Evolutionary conservation across 805 yeast genomes (phyloP), one percentile per base, ranked within the genome.

Genomic region (Ogataea ramenticola): DNA sequence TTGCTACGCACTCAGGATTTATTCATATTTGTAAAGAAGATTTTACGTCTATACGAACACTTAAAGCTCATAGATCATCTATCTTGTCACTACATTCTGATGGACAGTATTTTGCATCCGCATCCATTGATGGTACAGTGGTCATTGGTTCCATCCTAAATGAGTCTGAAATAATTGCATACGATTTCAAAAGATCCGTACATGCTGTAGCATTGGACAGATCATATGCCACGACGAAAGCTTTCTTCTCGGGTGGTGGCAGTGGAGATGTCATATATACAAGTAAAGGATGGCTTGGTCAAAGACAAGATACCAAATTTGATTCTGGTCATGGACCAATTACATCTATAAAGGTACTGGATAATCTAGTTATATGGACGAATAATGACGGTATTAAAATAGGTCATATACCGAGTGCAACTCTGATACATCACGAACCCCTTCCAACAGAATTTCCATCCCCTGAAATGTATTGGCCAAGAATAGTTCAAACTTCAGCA

Each of bases 121-220:
- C 90, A 0, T 88, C 97, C 0, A 82, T 91, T 68, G 99, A 93
- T 58, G 99, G 99, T 0, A 85, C 96, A 0, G 84, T 91, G 0
- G 88, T 88, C 1, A 75, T 88, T 4, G 93, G 96, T 0, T 75
- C 89, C 2, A 66, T 86, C 1, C 46, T 50, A 1, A 85, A 82
- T 49, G 77, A 76, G 17, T 64, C 68, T 4, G 93, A 84, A 52
- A 77, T 84, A 2, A 68, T 74, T 0, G 89, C 88, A 2, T 82
- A 77, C 52, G 95, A 90, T 61, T 86, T 89, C 61, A 82, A 84
- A 53, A 68, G 97, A 26, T 97, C 98, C 0, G 75, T 93, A 0
- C 95, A 89, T 57, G 80, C 95, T 0, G 95, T 91, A 3, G 86
- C 88, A 0, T 61, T 93, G 6, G 93, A 86, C 52, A 78, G 79